Base-by-base conservation (phyloP, 352 stramenopile genomes). In the Globisporangium solare region DNA sequence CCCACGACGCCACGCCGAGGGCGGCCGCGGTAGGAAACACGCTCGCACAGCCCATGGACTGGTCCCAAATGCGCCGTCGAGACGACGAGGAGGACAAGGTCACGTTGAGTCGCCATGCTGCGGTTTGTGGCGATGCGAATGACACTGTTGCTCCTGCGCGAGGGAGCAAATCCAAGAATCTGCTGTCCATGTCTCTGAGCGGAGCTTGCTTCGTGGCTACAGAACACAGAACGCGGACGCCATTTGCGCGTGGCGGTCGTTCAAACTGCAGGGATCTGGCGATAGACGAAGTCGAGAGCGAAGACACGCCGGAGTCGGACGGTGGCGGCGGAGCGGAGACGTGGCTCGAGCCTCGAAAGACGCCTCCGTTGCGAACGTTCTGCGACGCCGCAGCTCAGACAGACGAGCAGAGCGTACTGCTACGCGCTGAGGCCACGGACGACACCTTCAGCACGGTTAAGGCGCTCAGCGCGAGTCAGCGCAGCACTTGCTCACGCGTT, bases 181-280 rank as follows among this genome's bases (percentile, higher is more conserved):
- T 62, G 10, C 50, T 83, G 13, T 59, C 59, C 20, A 63, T 70
- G 47, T 83, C 72, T 7, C 56, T 82, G 56, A 65, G 56, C 45
- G 13, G 47, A 43, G 6, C 3, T 43, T 24, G 43, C 32, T 14
- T 10, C 4, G 6, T 40, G 8, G 15, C 17, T 6, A 43, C 20
- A n/a, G 20, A 48, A 3, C 6, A 10, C 7, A 35, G 27, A 10
- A 1, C 27, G 5, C 27, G 27, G 7, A 7, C 4, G 5, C 27
- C 10, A 10, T 8, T n/a, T n/a, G n/a, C 27, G 27, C 6, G 27
- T 35, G 27, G 27, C 10, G 27, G 22, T 50, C 32, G 14, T 2
- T 2, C n/a, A 35, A 46, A 32, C 8, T 7, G 2, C n/a, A 27
- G 31, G 10, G 56, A 62, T 39, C 12, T 65, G 4, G 12, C n/a